Evolutionary conservation across 306 rosid genomes (phyloP), one percentile per base, ranked within the genome.

Genomic region (Betula pendula): DNA sequence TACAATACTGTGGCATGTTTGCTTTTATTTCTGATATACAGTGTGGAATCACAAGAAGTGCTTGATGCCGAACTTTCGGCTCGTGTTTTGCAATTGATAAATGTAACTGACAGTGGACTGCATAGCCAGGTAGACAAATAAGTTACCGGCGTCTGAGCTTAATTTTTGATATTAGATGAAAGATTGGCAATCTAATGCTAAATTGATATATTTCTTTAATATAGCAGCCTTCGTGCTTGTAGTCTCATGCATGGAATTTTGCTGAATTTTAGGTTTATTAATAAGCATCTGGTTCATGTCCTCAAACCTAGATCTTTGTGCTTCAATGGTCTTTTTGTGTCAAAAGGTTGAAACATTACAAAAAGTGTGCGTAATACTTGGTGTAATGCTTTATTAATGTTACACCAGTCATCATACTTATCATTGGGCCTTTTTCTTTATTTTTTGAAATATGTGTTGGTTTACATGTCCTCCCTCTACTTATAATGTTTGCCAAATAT

Each of bases 61-160:
- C 93, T 90, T 68, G 98, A 94, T 87, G 98, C 97, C 3, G 98
- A 94, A 88, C 90, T 94, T 74, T 92, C 98, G 56, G 98, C 98
- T 73, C 98, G 97, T 76, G 92, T 94, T 81, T 85, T 94, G 83
- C 98, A 90, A 82, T 79, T 94, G 82, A 89, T 94, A 79, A 94
- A 89, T 81, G 92, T 92, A 71, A 92, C 93, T 59, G 98, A 94
- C 84, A 92, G 85, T 87, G 98, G 98, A 77, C 84, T 89, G 73
- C 98, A 94, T 71, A 84, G 93, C 76, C 97, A 94, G 98, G 98
- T 94, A 90, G 68, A 79, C 76, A 74, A 35, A 72, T 76, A 43
- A 27, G 63, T 56, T 68, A 49, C 58, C 22, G 16, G 29, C 13
- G 12, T 24, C 43, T 4, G 19, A 3, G 16, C 53, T 13, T 16